A percentile compares a stretch with the other conserved stretches of the same genome.
These are phyloP conservation scores for Cercospora sp. DNA, from an alignment of 2,329 filamentous ascomycete species.

Conservation along the genomic window DNA sequence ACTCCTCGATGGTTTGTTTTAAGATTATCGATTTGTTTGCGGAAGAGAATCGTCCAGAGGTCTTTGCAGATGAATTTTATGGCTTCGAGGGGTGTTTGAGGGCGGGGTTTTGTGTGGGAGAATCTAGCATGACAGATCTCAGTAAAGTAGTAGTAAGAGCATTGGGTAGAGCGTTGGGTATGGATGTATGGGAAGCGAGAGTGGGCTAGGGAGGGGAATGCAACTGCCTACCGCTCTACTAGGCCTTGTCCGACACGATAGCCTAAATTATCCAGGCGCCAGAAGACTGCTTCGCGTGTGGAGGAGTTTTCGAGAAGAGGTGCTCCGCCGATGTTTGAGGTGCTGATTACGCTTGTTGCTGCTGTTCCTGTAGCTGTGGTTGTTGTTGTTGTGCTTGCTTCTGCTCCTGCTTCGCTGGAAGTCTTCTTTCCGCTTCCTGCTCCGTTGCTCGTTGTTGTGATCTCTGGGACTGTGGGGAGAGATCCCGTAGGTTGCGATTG, in stretches of 20 bases:
- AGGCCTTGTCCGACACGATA: conserved; percentile 91
- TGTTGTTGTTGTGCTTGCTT: conserved; percentile 5
- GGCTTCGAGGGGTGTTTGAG: conserved; percentile 87
- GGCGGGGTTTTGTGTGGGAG: conserved; percentile 63
- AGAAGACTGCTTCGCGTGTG: conserved; percentile 80
- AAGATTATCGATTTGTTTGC: conserved; percentile 96
- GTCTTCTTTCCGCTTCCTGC: background rate
- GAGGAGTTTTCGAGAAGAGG: conserved; percentile 62
- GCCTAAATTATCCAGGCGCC: conserved; percentile 77
- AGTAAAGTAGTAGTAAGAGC: background rate
- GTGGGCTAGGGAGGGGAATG: background rate
- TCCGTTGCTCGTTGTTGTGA: background rate
- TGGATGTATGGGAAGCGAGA: background rate
- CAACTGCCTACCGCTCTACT: conserved; percentile 69
- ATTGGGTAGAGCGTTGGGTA: background rate
- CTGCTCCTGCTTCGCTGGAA: conserved; percentile 7
- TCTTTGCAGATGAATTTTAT: conserved; percentile 99
- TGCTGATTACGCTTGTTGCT: conserved; percentile 8
- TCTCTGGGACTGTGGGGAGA: background rate
- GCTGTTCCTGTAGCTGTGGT: conserved; percentile 15
- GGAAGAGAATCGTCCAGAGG: conserved; percentile 89
- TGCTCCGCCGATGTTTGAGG: conserved; percentile 19
- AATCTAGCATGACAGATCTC: background rate
- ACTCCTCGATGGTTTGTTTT: conserved; percentile 98
- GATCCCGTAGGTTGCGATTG: background rate